Evolutionary conservation across 2,329 filamentous ascomycete genomes (phyloP), one percentile per base, ranked within the genome.

Genomic region (Venturia effusa): DNA sequence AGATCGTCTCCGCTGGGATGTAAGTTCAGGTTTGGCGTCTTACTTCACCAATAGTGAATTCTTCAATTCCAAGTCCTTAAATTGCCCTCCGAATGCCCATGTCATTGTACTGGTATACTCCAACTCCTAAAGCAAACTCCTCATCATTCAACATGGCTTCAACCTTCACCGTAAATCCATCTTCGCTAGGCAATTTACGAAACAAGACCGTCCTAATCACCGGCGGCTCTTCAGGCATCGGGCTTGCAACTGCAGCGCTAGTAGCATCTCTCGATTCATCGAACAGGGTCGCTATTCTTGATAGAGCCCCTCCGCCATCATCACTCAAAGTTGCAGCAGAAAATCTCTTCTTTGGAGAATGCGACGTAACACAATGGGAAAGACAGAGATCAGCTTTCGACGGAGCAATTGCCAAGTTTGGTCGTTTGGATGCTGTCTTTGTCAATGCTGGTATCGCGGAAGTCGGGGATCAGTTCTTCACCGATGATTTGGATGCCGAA

Each of bases 221-320:
- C 79, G 82, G 83, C 64, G 80, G 81, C 64, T 82, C 81, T 0
- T 83, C 82, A 7, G 83, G 84, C 43, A 86, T 86, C 62, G 84
- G 83, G 43, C 76, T 84, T 27, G 81, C 81, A 54, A 84, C 83
- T 2, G 76, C 78, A 15, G 70, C 78, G 5, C 73, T 83, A 39
- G 72, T 77, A 60, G 74, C 74, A 43, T 65, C 68, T 34, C 70
- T 78, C 19, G 73, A 74, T 61, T 70, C 73, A 19, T 64, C 67
- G 2, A 77, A 78, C 67, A 78, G 76, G 66, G 70, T 79, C 64
- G 70, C 74, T 61, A 71, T 78, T 15, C 70, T 79, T 27, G 77
- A 78, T 68, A 70, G 76, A 10, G 69, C 72, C 22, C 67, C 70
- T 0, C 74, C 74, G 15, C 74, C 76, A 1, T 62, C 71, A 17